These are phyloP conservation scores for Yarrowia sp. DNA, from an alignment of 805 yeast species.

Conservation along the genomic window DNA sequence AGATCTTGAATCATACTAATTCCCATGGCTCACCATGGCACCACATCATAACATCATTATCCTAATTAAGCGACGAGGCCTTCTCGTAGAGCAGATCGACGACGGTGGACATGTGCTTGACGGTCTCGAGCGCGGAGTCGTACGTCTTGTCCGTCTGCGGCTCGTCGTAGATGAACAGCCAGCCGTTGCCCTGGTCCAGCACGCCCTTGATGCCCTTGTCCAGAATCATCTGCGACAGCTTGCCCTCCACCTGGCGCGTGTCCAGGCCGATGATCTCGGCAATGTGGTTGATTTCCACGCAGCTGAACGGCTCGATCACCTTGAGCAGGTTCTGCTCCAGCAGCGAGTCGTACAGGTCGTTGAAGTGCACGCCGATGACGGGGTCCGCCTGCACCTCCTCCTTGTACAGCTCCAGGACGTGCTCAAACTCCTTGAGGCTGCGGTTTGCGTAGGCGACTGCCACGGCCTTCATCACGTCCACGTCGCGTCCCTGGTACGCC, in stretches of 20 bases:
- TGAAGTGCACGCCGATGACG: constrained; percentile 86
- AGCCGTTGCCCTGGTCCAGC: constrained; percentile 96
- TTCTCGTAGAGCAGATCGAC: constrained; percentile 92
- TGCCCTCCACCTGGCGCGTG: constrained; percentile 85
- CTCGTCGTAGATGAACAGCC: constrained; percentile 88
- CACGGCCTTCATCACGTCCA: constrained; percentile 94
- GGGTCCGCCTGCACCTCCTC: constrained; percentile 79
- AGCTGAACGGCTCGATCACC: constrained; percentile 92
- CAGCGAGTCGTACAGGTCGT: constrained; percentile 87
- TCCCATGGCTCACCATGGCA: too few species aligned
- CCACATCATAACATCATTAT: too few species aligned
- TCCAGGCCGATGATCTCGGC: constrained; percentile 87
- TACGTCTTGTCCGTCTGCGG: constrained; percentile 86
- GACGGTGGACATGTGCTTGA: constrained; percentile 80
- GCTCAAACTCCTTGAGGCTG: constrained; percentile 86
- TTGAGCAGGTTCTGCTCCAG: constrained; percentile 90
- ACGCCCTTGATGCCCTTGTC: constrained; percentile 96
- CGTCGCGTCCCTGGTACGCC: constrained; percentile 76
- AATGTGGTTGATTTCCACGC: constrained; percentile 89
- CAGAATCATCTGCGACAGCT: constrained; percentile 91
- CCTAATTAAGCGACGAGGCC: constrained; percentile 77
- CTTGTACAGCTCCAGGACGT: constrained; percentile 64
- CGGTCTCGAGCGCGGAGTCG: constrained; percentile 79
- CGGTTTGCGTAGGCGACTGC: constrained; percentile 87
- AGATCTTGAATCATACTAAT: too few species aligned